phyloP scores from a whole-genome alignment of 345 rosid species.

The Citrus unshiu region DNA sequence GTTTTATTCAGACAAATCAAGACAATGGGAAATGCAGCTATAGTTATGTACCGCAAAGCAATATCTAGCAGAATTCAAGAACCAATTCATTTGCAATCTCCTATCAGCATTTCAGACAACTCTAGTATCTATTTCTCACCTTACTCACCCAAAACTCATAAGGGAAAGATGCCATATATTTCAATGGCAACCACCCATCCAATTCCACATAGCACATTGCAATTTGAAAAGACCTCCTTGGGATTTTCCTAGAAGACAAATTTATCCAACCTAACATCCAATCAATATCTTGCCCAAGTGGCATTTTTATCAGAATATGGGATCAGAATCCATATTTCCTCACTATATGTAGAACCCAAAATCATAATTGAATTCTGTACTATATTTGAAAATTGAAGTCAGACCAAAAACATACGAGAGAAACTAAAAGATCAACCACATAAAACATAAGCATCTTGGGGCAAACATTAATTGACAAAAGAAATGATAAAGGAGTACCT shows the following conservation, averaged over 20 bases:
- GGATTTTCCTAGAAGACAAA: neutral
- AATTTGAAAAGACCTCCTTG: neutral
- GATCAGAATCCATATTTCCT: neutral
- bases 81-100: neutral
- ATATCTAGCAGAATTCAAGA: neutral
- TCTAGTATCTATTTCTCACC: neutral
- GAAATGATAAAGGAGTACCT: conserved; percentile 44
- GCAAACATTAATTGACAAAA: neutral
- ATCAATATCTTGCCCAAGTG: neutral
- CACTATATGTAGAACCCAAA: neutral
- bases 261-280: neutral
- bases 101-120: neutral
- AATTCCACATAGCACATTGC: neutral
- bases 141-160: neutral
- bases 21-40: neutral
- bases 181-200: neutral
- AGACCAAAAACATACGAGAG: neutral
- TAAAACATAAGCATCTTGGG: neutral
- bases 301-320: neutral
- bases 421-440: neutral
- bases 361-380: neutral
- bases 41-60: neutral
- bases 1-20: neutral
- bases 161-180: neutral
- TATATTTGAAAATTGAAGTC: neutral